Conservation (phyloP, 1,284 basidiomycete genomes). For the Sphagnurus paluster region DNA sequence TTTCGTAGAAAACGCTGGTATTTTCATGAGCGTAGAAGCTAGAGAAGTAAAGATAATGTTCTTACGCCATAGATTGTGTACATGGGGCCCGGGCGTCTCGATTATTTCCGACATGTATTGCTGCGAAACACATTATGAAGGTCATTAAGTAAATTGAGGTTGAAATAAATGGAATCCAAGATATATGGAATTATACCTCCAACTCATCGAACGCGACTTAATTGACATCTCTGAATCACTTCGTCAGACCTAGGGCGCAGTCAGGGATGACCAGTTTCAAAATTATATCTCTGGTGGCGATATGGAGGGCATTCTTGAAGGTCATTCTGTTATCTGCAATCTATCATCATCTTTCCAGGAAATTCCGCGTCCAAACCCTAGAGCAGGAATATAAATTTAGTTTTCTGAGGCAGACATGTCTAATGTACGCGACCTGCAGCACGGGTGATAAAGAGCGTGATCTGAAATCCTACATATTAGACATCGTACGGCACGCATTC, state of each 20-base stretch:
- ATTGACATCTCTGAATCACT: constrained; percentile 35
- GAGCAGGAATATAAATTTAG: background rate
- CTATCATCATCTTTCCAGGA: constrained; percentile 47
- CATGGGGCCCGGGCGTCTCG: constrained; percentile 41
- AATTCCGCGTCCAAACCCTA: constrained; percentile 53
- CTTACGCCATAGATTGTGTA: constrained; percentile 46
- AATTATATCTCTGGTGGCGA: constrained; percentile 44
- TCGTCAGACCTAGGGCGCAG: constrained; percentile 43
- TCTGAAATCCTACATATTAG: constrained; percentile 33
- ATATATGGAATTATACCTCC: constrained; percentile 32
- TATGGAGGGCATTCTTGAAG: constrained; percentile 56
- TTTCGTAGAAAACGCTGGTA: constrained; percentile 59
- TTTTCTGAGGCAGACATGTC: background rate
- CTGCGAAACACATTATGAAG: constrained; percentile 34
- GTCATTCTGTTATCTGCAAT: constrained; percentile 48
- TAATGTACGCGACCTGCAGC: constrained; percentile 42
- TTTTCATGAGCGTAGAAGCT: constrained; percentile 7
- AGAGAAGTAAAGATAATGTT: background rate
- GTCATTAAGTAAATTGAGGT: background rate
- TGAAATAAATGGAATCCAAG: background rate
- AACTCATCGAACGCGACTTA: constrained; percentile 49
- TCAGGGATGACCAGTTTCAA: constrained; percentile 45
- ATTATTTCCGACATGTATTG: constrained; percentile 60
- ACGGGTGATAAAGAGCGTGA: constrained; percentile 57
- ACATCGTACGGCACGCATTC: too few species aligned